Conservation (phyloP, 768 basidiomycete genomes). For the Infundibulicybe gibba region DNA sequence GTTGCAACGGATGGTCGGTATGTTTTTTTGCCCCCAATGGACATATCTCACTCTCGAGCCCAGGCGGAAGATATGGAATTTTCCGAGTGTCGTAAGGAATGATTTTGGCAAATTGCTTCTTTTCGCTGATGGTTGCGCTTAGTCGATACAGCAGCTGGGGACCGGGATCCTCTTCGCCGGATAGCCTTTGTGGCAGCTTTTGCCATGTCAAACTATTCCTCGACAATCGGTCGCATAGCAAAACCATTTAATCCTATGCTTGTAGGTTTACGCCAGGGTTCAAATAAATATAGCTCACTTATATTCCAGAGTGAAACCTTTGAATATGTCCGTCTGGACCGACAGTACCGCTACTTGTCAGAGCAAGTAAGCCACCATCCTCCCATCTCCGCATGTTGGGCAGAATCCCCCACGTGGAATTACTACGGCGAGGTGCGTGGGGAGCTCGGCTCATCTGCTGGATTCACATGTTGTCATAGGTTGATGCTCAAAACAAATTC, state of each 20-base stretch:
- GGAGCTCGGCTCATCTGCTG: not conserved
- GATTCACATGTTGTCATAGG: constrained; percentile 37
- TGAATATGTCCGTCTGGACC: constrained; percentile 86
- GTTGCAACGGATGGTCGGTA: constrained; percentile 85
- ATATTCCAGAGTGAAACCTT: constrained; percentile 78
- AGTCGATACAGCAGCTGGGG: constrained; percentile 84
- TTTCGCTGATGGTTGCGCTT: constrained; percentile 2
- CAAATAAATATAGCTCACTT: not conserved
- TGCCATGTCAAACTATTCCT: constrained; percentile 97
- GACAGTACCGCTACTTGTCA: constrained; percentile 87
- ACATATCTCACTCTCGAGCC: constrained; percentile 16
- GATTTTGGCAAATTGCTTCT: constrained; percentile 1
- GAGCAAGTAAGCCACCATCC: constrained; percentile 99
- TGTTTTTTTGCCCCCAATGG: constrained; percentile 1
- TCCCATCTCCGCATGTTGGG: constrained; percentile 94
- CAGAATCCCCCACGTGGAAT: constrained; percentile 84
- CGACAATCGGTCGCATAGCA: constrained; percentile 93
- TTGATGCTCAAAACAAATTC: constrained; percentile 96
- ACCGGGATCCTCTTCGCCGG: constrained; percentile 73
- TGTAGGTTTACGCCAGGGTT: constrained; percentile 35
- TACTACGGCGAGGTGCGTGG: constrained; percentile 79
- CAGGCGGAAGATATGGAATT: constrained; percentile 97
- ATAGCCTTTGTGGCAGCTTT: constrained; percentile 95
- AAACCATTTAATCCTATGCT: constrained; percentile 98
- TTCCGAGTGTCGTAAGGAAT: constrained; percentile 76